phyloP scores from a whole-genome alignment of 805 yeast species.

The Yarrowia yakushimensis region DNA sequence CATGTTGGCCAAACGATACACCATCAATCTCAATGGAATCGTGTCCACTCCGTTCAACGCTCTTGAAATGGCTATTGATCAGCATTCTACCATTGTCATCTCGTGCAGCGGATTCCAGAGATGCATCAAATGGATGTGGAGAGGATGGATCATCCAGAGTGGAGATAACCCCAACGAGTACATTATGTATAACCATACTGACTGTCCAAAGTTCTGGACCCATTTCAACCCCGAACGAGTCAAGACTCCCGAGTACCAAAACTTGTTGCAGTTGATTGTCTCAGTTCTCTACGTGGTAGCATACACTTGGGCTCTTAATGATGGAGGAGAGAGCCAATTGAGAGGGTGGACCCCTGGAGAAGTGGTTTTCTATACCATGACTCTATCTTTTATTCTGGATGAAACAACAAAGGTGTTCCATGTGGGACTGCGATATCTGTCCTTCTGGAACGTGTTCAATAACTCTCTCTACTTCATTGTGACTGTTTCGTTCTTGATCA shows the following conservation, averaged over 20 bases:
- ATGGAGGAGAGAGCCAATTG: slow-evolving; percentile 25
- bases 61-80: slow-evolving; percentile 79
- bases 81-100: slow-evolving; percentile 73
- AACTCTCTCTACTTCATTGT: slow-evolving; percentile 62
- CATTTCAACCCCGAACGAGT: slow-evolving; percentile 83
- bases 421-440: slow-evolving; percentile 66
- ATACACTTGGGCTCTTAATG: slow-evolving; percentile 40
- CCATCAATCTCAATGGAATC: slow-evolving; percentile 57
- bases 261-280: slow-evolving; percentile 62
- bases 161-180: slow-evolving; percentile 66
- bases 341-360: slow-evolving; percentile 41
- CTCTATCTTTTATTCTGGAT: slow-evolving; percentile 62
- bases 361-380: slow-evolving; percentile 55
- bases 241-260: slow-evolving; percentile 82
- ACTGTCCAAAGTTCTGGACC: slow-evolving; percentile 49
- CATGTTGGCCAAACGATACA: slow-evolving; percentile 72
- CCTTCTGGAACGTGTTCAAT: slow-evolving; percentile 78
- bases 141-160: slow-evolving; percentile 86
- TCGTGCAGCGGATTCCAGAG: slow-evolving; percentile 80
- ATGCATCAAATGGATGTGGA: slow-evolving; percentile 86
- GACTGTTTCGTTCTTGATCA: slow-evolving; percentile 27
- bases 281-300: slow-evolving; percentile 60
- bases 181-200: slow-evolving; percentile 57
- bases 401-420: slow-evolving; percentile 70
- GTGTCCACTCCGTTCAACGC: slow-evolving; percentile 70